These are phyloP conservation scores for Ogataea polymorpha DNA, from an alignment of 805 yeast species.

Conservation along the genomic window DNA sequence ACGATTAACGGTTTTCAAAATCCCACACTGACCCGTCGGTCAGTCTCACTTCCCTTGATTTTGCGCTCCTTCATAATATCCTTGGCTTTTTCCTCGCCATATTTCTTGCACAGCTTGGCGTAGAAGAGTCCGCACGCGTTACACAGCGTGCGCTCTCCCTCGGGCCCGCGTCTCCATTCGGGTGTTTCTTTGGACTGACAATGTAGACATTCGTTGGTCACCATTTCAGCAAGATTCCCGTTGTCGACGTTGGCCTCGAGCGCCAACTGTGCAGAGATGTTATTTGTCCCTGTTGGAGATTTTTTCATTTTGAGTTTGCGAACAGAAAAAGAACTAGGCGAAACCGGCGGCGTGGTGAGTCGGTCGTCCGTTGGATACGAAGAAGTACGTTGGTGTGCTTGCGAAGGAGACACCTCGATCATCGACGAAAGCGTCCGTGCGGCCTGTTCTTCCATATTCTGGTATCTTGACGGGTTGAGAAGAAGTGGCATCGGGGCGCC, in stretches of 20 bases:
- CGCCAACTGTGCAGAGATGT: conserved; percentile 2
- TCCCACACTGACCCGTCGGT: conserved; percentile 29
- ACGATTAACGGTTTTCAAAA: conserved; percentile 1
- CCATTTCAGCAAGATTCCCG: neutral
- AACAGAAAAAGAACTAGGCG: conserved; percentile 22
- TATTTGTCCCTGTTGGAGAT: conserved; percentile 12
- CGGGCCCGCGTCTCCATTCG: conserved; percentile 83
- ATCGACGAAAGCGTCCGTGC: conserved; percentile 28
- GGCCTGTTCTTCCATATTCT: conserved; percentile 29
- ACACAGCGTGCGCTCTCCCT: conserved; percentile 71
- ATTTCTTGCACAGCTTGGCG: conserved; percentile 60
- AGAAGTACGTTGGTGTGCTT: conserved; percentile 3
- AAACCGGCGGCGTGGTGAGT: conserved; percentile 24
- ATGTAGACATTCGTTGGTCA: conserved; percentile 24
- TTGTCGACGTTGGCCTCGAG: conserved; percentile 6
- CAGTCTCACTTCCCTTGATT: conserved; percentile 24
- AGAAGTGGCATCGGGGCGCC: conserved; percentile 4
- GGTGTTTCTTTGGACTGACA: conserved; percentile 65
- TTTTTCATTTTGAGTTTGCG: conserved; percentile 20
- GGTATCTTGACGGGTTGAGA: conserved; percentile 7
- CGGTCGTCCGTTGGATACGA: conserved; percentile 12
- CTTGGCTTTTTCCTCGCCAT: conserved; percentile 52
- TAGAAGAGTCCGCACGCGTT: conserved; percentile 81
- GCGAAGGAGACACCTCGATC: conserved; percentile 14
- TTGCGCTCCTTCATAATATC: conserved; percentile 36